A percentile compares a stretch with the other conserved stretches of the same genome.
Evolutionary conservation across 2,329 filamentous ascomycete genomes (phyloP).

Genomic region (Colletotrichum navitas): DNA sequence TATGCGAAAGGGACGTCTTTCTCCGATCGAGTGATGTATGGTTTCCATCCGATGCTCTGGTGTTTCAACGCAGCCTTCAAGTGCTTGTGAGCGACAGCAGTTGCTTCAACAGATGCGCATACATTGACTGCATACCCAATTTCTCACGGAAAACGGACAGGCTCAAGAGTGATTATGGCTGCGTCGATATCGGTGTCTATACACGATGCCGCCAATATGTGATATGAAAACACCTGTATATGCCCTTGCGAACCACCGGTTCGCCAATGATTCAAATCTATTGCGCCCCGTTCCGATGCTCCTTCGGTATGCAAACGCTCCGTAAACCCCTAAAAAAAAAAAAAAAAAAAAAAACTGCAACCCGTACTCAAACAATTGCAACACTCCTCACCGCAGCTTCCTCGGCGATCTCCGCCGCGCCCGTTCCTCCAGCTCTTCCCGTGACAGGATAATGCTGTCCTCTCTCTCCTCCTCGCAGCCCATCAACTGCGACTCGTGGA

Average conservation of each 20-base stretch:
- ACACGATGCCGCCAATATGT: constrained; percentile 3
- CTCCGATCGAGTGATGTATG: not conserved
- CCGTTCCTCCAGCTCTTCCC: constrained; percentile 46
- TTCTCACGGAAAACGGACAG: not conserved
- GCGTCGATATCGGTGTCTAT: not conserved
- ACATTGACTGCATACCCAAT: not conserved
- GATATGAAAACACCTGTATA: constrained; percentile 5
- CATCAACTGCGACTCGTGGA: constrained; percentile 64
- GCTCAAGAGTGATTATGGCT: not conserved
- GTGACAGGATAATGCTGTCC: constrained; percentile 56
- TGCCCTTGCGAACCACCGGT: not conserved
- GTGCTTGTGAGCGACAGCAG: not conserved
- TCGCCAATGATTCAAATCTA: constrained; percentile 7
- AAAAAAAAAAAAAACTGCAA: not conserved
- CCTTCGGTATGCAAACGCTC: constrained; percentile 4
- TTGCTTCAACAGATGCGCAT: not conserved
- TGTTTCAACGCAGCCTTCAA: not conserved
- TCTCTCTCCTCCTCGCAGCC: constrained; percentile 52
- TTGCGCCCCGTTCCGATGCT: constrained; percentile 3
- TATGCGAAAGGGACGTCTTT: not conserved
- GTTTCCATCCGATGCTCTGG: not conserved
- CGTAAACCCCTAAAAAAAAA: not conserved
- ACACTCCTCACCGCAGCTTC: constrained; percentile 6
- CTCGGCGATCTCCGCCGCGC: constrained; percentile 28
- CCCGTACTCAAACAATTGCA: not conserved